Base-by-base conservation (phyloP, 495 filamentous ascomycete species). In the Penicillium flavigenum region DNA sequence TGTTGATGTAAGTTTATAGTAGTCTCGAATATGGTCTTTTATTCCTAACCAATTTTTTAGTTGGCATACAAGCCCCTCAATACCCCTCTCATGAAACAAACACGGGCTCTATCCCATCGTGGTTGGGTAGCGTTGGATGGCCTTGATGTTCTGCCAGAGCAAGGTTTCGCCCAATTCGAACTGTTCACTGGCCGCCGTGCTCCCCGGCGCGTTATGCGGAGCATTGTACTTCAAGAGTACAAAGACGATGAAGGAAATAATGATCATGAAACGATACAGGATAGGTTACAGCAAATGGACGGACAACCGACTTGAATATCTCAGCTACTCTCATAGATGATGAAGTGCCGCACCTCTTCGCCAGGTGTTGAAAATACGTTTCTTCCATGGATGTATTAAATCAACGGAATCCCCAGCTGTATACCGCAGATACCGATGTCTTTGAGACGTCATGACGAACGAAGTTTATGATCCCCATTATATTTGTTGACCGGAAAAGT, bases 91-190 rank as follows among this genome's bases (percentile, higher is more conserved):
- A 81, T 91, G 31, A 73, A 79, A 32, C 88, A 92, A 61, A 81
- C 86, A 11, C 70, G 78, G 7, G 65, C 64, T 12, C 66, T 88
- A 14, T 81, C 84, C 0, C 80, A 83, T 26, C 73, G 76, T 5
- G 83, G 83, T 0, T 93, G 88, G 88, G 83, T 88, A 2, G 83
- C 87, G 5, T 78, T 92, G 43, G 88, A 92, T 56, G 89, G 88
- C 5, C 75, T 92, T 6, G 89, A 91, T 57, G 81, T 92, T 6
- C 78, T 93, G 2, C 83, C 85, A 0, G 88, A 92, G 70, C 89
- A 91, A 76, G 89, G 86, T 0, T 90, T 88, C 66, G 88, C 88
- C 41, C 88, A 90, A 29, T 93, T 92, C 63, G 89, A 92, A 66
- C 71, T 92, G 16, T 89, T 92, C 72, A 89, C 88, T 1, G 89